Base-by-base conservation (phyloP, 2,329 filamentous ascomycete species). In the Arthrocladium fulminans region DNA sequence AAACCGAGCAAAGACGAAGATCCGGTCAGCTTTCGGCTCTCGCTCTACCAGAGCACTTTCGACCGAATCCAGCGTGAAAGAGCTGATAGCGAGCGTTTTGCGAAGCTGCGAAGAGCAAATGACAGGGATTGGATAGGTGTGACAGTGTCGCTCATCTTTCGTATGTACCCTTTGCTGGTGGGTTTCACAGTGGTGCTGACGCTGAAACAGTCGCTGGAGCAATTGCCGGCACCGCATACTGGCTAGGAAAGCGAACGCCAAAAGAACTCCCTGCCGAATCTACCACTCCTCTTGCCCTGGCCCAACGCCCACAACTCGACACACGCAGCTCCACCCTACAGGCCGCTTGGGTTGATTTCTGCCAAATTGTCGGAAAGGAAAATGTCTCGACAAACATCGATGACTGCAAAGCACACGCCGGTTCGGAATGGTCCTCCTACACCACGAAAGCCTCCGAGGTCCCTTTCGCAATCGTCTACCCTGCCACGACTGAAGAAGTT, bases 401-500 rank as follows among this genome's bases (percentile, higher is more conserved):
- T 3, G 78, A 82, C 38, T 63, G 80, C 23, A 69, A 73, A 48
- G 67, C 70, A 15, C 80, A 83, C 61, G 69, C 78, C 6, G 77
- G 78, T 6, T 81, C 77, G 1, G 77, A 80, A 51, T 83, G 79
- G 79, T 81, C 77, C 12, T 77, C 78, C 2, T 74, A 74, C 50
- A 48, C 46, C 1, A 58, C 56, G 6, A 70, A 69, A 52, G 63
- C 65, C 10, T 57, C 59, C 30, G 71, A 74, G 53, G 64, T 61
- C 44, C 70, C 70, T 1, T 73, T 73, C 56, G 59, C 88, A 63
- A 73, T 96, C 45, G 76, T 94, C 34, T 90, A 82, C 62, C 89
- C 88, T 0, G 72, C 68, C 37, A 80, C 75, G 29, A 96, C 89
- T 1, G 83, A 89, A 55, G 83, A 96, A 58, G 88, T 94, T 7